Base-by-base conservation (phyloP, 129 eudicot genomes). In the Tagetes erecta region DNA sequence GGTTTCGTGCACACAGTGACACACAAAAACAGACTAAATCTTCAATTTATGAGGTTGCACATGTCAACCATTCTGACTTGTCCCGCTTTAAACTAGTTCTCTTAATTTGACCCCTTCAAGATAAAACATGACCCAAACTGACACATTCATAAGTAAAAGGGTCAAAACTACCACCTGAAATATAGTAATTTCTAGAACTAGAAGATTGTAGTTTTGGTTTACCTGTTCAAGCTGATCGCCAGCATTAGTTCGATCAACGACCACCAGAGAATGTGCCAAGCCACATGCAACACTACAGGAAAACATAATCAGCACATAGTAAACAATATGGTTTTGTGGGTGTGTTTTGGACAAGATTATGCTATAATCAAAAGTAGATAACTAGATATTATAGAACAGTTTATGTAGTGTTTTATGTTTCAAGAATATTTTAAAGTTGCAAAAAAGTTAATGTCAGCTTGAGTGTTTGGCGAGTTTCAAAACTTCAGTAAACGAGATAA, bases 201-300 rank as follows among this genome's bases (percentile, higher is more conserved):
- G 6, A 58, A 59, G 7, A 36, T 3, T 65, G 20, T 11, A 56
- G 6, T n/a, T 27, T 49, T 8, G 30, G 2, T 63, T 81, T 79
- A 94, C 97, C 97, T 90, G 83, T 13, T 91, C 97, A 85, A 94
- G 97, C 63, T 80, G 86, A 52, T 79, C 83, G 34, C 68, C 67
- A 36, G 12, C 80, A 52, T 88, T 83, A 55, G 93, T 85, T 73
- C 91, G 84, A 71, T 88, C 96, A 46, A 94, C 90, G 6, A 94
- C 86, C 80, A 88, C 96, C 90, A 94, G 55, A 33, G 96, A 91
- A 81, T 86, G 99, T 6, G 99, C 97, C 44, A 74, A 79, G 57
- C 99, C 99, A 91, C 99, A 94, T 37, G 96, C 99, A 80, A 91
- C 97, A 83, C 99, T 94, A 40, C 50, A 83, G 1, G 6, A 27